Evolutionary conservation across 2,329 filamentous ascomycete genomes (phyloP).

Genomic region (Ceratocystis variospora): DNA sequence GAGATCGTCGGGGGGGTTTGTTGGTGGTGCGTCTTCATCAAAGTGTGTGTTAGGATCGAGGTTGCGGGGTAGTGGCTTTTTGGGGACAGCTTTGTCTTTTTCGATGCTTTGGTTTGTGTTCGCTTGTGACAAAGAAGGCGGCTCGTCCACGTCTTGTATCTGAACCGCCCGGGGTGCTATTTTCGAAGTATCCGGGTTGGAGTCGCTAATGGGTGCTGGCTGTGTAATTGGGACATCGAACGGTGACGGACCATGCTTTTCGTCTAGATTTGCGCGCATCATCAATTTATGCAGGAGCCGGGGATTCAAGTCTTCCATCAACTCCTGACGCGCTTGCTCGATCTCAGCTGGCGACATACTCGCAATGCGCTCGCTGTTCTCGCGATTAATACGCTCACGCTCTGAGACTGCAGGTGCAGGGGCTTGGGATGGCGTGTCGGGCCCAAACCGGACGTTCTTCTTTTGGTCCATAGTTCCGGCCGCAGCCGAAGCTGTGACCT

Average conservation of each 20-base stretch:
- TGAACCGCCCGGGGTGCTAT: conserved; percentile 23
- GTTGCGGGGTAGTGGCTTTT: conserved; percentile 19
- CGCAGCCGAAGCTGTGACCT: not conserved
- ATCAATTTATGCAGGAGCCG: conserved; percentile 64
- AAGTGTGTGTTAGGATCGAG: conserved; percentile 22
- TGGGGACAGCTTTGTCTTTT: not conserved
- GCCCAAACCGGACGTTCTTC: conserved; percentile 16
- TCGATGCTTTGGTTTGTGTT: not conserved
- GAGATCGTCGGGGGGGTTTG: conserved; percentile 31
- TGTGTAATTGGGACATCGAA: conserved; percentile 28
- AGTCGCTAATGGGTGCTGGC: not conserved
- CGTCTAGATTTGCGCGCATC: conserved; percentile 60
- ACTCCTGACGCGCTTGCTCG: conserved; percentile 60
- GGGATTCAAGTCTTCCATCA: conserved; percentile 66
- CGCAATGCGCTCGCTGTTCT: conserved; percentile 62
- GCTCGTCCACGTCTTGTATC: conserved; percentile 25
- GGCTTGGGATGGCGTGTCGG: conserved; percentile 23
- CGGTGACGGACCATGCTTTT: conserved; percentile 33
- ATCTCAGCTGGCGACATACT: conserved; percentile 75
- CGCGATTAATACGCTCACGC: conserved; percentile 59
- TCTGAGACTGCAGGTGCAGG: conserved; percentile 34
- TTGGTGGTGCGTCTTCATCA: conserved; percentile 32
- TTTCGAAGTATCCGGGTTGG: conserved; percentile 19
- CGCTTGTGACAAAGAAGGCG: not conserved
- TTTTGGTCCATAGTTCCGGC: conserved; percentile 10